Conservation (phyloP, 306 rosid species). For the Quercus wislizeni region DNA sequence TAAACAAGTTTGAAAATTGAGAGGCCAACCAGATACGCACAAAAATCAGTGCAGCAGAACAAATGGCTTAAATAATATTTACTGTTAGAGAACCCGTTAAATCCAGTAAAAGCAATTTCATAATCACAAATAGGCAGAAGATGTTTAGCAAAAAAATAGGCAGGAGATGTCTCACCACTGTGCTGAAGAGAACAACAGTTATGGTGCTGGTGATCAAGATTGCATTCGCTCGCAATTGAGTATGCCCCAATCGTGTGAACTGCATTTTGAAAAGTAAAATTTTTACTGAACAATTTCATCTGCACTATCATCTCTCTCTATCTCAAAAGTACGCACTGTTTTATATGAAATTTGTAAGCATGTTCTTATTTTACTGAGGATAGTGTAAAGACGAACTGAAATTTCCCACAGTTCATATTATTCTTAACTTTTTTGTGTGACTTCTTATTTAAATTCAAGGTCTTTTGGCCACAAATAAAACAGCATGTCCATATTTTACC, state of each 20-base stretch:
- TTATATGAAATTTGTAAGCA: not conserved
- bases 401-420: conserved; percentile 8
- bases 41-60: conserved; percentile 7
- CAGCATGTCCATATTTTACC: conserved; percentile 39
- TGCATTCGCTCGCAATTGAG: conserved; percentile 68
- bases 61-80: not conserved
- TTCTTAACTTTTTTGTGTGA: not conserved
- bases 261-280: conserved; percentile 31
- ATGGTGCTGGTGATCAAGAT: conserved; percentile 96
- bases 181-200: conserved; percentile 89
- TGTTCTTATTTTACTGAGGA: not conserved
- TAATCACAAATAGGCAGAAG: conserved; percentile 7
- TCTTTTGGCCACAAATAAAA: not conserved
- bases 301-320: not conserved
- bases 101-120: not conserved
- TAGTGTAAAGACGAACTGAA: not conserved
- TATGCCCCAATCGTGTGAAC: conserved; percentile 87
- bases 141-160: not conserved
- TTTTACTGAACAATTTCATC: not conserved
- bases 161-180: conserved; percentile 59
- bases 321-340: not conserved
- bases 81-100: not conserved
- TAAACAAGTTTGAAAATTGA: not conserved
- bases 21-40: not conserved
- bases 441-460: not conserved